Conservation (phyloP, 2,329 filamentous ascomycete species). For the Colletotrichum eremochloae region DNA sequence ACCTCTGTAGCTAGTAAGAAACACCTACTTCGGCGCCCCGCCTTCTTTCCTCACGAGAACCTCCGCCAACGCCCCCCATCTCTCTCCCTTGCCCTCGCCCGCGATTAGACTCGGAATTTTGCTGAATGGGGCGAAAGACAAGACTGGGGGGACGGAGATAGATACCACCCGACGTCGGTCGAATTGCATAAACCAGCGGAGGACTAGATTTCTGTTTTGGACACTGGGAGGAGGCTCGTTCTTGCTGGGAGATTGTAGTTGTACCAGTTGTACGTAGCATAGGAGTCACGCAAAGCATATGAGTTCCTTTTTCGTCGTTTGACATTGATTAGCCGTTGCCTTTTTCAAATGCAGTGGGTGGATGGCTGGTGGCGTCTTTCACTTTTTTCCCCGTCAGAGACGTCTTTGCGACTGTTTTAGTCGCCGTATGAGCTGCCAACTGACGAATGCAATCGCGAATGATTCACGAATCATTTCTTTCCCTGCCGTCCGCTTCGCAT, state of each 20-base stretch:
- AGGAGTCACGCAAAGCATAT: constrained; percentile 45
- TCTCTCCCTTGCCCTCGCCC: not conserved
- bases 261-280: constrained; percentile 44
- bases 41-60: constrained; percentile 20
- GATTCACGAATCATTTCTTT: not conserved
- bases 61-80: not conserved
- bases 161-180: constrained; percentile 35
- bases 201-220: constrained; percentile 40
- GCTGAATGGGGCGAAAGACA: constrained; percentile 17
- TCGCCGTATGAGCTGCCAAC: not conserved
- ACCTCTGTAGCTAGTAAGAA: constrained; percentile 33
- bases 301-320: constrained; percentile 39
- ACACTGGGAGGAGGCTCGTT: constrained; percentile 36
- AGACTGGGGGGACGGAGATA: constrained; percentile 14
- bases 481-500: not conserved
- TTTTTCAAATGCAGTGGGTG: not conserved
- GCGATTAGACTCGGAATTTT: constrained; percentile 25
- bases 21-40: constrained; percentile 24
- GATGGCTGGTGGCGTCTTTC: not conserved
- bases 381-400: not conserved
- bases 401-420: too few species aligned
- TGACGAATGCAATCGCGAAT: not conserved
- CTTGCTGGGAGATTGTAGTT: constrained; percentile 43
- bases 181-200: constrained; percentile 39
- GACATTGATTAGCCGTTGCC: not conserved